phyloP scores from a whole-genome alignment of 2,329 filamentous ascomycete genomes.

The Clarireedia homoeocarpa region DNA sequence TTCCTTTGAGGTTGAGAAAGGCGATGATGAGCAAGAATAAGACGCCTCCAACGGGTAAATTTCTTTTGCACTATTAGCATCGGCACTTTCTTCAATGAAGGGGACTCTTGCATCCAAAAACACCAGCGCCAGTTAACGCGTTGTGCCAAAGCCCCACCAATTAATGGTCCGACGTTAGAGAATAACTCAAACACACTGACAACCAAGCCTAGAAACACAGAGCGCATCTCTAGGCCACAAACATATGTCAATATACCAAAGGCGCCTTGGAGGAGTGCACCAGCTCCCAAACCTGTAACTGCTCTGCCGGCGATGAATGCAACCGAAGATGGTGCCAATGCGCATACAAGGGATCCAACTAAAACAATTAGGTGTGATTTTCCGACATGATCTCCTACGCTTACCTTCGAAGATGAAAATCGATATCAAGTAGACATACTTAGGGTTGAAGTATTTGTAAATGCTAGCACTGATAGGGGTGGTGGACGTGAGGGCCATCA shows the following conservation, averaged over 20 bases:
- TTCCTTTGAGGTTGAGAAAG: constrained; percentile 1
- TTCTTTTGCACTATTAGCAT: constrained; percentile 16
- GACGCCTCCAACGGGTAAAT: constrained; percentile 29
- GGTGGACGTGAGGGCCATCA: background rate
- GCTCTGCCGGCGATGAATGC: constrained; percentile 40
- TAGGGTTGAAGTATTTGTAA: background rate
- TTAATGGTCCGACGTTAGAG: constrained; percentile 50
- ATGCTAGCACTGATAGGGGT: background rate
- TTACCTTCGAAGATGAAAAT: background rate
- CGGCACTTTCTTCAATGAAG: constrained; percentile 6
- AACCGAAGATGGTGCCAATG: constrained; percentile 33
- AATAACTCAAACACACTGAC: constrained; percentile 60
- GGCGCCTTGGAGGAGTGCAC: constrained; percentile 26
- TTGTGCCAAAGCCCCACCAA: constrained; percentile 57
- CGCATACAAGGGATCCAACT: constrained; percentile 24
- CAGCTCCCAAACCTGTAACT: constrained; percentile 19
- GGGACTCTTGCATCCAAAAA: constrained; percentile 27
- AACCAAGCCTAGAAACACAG: constrained; percentile 50
- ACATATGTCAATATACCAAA: constrained; percentile 35
- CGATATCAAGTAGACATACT: background rate
- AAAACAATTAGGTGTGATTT: background rate
- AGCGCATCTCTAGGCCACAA: constrained; percentile 24
- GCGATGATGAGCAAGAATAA: constrained; percentile 5
- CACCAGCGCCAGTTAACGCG: constrained; percentile 51
- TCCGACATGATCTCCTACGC: background rate